Percentiles rank a stretch among this genome's conserved stretches.
phyloP scores from a whole-genome alignment of 441 rosid species.

The Gossypium lobatum region DNA sequence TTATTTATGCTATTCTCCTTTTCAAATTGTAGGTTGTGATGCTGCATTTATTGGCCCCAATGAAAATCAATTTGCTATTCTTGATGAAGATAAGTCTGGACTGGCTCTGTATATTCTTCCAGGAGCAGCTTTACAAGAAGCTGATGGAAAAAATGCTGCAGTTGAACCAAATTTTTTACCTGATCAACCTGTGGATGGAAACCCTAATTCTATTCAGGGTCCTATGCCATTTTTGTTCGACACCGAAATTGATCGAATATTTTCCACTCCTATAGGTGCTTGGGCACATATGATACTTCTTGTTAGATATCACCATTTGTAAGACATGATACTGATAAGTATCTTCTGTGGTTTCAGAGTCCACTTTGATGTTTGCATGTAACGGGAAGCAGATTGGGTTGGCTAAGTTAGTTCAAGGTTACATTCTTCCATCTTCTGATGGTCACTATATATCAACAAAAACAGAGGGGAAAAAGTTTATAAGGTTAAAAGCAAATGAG shows the following conservation, averaged over 20 bases:
- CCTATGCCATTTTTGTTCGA: slow-evolving; percentile 90
- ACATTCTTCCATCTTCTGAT: slow-evolving; percentile 63
- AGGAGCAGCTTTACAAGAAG: slow-evolving; percentile 60
- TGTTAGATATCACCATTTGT: slow-evolving; percentile 16
- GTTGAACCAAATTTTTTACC: slow-evolving; percentile 32
- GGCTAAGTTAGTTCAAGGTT: slow-evolving; percentile 86
- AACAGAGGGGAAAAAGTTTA: slow-evolving; percentile 79
- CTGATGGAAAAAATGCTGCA: slow-evolving; percentile 59
- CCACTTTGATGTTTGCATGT: slow-evolving; percentile 86
- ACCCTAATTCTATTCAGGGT: slow-evolving; percentile 62
- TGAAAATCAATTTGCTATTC: slow-evolving; percentile 89
- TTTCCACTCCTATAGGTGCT: slow-evolving; percentile 94
- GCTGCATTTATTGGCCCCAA: slow-evolving; percentile 86
- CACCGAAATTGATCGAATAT: slow-evolving; percentile 86
- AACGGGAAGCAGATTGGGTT: slow-evolving; percentile 80
- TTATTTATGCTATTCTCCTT: slow-evolving; percentile 17
- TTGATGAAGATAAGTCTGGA: slow-evolving; percentile 92
- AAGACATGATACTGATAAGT: slow-evolving; percentile 27
- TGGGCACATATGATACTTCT: slow-evolving; percentile 21
- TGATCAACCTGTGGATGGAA: slow-evolving; percentile 49
- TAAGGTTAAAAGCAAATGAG: slow-evolving; percentile 82
- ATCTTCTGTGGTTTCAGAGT: slow-evolving; percentile 54
- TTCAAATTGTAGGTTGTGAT: slow-evolving; percentile 61
- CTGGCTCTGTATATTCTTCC: slow-evolving; percentile 70
- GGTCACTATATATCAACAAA: slow-evolving; percentile 85